A percentile compares a stretch with the other conserved stretches of the same genome.
These are phyloP conservation scores for Naematelia encephala DNA, from an alignment of 768 basidiomycete species.

Conservation along the genomic window DNA sequence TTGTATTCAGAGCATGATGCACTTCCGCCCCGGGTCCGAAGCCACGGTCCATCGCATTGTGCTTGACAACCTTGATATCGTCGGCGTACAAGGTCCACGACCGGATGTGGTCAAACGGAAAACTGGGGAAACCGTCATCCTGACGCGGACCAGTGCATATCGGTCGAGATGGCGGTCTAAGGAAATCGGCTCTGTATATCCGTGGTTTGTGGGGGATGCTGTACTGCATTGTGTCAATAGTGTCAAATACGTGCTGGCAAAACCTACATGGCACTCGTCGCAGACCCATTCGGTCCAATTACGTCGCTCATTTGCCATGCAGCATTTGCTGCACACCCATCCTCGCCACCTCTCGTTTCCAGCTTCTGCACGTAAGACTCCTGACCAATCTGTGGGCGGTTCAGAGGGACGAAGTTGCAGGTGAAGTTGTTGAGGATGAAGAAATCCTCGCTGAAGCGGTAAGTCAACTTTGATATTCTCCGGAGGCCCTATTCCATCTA, in stretches of 20 bases:
- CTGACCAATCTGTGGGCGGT: not conserved
- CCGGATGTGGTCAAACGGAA: not conserved
- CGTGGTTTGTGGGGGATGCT: constrained; percentile 1
- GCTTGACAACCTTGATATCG: constrained; percentile 34
- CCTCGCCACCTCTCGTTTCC: constrained; percentile 42
- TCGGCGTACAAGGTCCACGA: constrained; percentile 20
- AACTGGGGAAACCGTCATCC: constrained; percentile 19
- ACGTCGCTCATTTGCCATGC: constrained; percentile 35
- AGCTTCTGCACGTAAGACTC: constrained; percentile 8
- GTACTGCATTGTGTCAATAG: constrained; percentile 6
- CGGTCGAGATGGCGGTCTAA: constrained; percentile 11
- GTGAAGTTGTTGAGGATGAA: constrained; percentile 24
- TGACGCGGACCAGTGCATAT: constrained; percentile 17
- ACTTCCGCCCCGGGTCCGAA: constrained; percentile 23
- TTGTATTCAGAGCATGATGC: constrained; percentile 27
- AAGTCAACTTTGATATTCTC: not conserved
- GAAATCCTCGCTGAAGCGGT: not conserved
- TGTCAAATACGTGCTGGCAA: not conserved
- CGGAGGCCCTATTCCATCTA: not conserved
- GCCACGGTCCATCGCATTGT: constrained; percentile 12
- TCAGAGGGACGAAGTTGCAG: constrained; percentile 28
- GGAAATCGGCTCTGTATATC: constrained; percentile 1
- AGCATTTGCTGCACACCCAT: constrained; percentile 40
- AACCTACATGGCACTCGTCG: constrained; percentile 40
- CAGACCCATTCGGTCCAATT: constrained; percentile 45